These are phyloP conservation scores for Pseudocercospora eumusae DNA, from an alignment of 2,329 filamentous ascomycete genomes.

Conservation along the genomic window DNA sequence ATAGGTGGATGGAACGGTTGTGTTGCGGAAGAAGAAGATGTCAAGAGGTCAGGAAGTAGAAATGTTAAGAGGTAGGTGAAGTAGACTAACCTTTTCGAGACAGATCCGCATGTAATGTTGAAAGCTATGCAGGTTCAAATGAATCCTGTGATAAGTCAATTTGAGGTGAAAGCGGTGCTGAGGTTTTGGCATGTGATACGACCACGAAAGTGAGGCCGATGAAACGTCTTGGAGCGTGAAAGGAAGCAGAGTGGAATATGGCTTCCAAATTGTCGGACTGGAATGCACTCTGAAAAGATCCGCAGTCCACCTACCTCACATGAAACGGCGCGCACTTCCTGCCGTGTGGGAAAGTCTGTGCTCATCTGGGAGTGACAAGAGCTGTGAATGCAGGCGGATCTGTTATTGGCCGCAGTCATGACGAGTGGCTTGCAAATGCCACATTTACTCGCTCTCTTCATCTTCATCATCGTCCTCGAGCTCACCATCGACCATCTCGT, in stretches of 20 bases:
- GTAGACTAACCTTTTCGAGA: neutral
- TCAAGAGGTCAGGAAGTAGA: neutral
- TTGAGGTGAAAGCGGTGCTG: neutral
- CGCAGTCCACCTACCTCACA: too few species aligned
- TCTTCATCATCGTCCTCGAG: conserved; percentile 20
- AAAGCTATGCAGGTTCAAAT: neutral
- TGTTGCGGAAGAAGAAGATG: neutral
- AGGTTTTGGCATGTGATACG: neutral
- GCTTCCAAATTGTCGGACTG: neutral
- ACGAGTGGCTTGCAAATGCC: neutral
- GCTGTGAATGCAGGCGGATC: neutral
- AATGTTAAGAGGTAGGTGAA: neutral
- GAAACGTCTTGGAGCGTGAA: neutral
- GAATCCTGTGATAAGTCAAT: neutral
- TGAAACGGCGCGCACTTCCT: too few species aligned
- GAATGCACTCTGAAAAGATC: too few species aligned
- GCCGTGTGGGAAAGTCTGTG: neutral
- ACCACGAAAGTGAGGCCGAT: neutral
- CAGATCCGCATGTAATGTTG: neutral
- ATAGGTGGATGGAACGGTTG: neutral
- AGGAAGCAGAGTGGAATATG: neutral
- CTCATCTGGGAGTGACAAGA: neutral
- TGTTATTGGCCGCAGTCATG: neutral
- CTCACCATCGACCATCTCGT: conserved; percentile 25
- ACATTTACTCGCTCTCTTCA: conserved; percentile 23